Conservation (phyloP, 768 basidiomycete genomes). For the Mycena chlorophos region DNA sequence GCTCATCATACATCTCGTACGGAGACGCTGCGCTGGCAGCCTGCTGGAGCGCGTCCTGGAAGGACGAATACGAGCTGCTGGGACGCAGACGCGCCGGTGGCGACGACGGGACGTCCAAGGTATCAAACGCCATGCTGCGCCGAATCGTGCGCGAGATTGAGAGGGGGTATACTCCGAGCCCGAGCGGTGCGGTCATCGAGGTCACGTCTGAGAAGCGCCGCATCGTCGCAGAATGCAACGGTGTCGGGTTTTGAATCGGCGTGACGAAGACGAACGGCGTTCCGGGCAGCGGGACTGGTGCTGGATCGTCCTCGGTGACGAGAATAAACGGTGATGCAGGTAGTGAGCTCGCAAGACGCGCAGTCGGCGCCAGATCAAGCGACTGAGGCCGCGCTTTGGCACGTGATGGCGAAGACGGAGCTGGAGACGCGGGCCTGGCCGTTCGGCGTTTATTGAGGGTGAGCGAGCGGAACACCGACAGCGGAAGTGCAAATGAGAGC, state of each 20-base stretch:
- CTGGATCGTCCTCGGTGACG: constrained; percentile 6
- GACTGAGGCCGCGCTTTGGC: constrained; percentile 3
- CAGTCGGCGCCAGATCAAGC: constrained; percentile 1
- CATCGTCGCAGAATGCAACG: constrained; percentile 4
- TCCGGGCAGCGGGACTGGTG: background rate
- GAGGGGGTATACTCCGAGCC: constrained; percentile 8
- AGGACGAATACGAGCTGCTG: constrained; percentile 10
- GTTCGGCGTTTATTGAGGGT: constrained; percentile 14
- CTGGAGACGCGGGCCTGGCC: no score
- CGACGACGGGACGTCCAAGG: background rate
- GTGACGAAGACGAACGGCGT: constrained; percentile 21
- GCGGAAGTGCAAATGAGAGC: constrained; percentile 11
- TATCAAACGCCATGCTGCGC: constrained; percentile 16
- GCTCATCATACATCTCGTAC: constrained; percentile 14
- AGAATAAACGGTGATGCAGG: constrained; percentile 19
- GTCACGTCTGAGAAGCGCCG: constrained; percentile 18
- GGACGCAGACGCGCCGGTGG: constrained; percentile 5
- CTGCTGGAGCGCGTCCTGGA: constrained; percentile 3
- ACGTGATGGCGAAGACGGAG: background rate
- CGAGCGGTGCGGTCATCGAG: constrained; percentile 12
- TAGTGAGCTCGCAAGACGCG: constrained; percentile 11
- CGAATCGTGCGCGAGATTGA: constrained; percentile 14
- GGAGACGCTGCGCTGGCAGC: constrained; percentile 8
- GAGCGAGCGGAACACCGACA: constrained; percentile 9
- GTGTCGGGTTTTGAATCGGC: constrained; percentile 15